Conservation (phyloP, 2,329 filamentous ascomycete species). For the Cladosporium phlei region DNA sequence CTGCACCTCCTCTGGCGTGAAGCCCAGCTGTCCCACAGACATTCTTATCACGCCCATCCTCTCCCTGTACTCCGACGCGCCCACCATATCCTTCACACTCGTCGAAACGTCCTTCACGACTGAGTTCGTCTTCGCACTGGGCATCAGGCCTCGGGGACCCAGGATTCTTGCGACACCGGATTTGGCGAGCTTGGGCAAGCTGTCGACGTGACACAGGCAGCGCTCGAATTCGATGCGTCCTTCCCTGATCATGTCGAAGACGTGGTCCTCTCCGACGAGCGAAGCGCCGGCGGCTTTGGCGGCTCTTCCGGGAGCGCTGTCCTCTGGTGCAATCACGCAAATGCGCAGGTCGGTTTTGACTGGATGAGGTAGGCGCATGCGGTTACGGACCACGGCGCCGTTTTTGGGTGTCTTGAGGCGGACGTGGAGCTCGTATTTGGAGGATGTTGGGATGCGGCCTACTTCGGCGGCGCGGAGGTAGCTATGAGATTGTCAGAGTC, state of each 20-base stretch:
- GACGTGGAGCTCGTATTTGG: constrained; percentile 86
- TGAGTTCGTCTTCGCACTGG: constrained; percentile 79
- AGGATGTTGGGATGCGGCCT: constrained; percentile 64
- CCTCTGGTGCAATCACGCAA: constrained; percentile 84
- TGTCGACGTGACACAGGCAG: constrained; percentile 78
- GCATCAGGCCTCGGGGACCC: constrained; percentile 90
- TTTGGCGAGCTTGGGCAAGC: constrained; percentile 73
- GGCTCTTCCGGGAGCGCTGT: constrained; percentile 66
- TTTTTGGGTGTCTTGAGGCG: constrained; percentile 79
- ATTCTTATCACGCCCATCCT: constrained; percentile 76
- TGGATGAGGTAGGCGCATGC: constrained; percentile 80
- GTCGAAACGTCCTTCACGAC: constrained; percentile 73
- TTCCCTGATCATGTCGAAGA: constrained; percentile 73
- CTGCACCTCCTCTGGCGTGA: constrained; percentile 80
- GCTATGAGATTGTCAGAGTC: constrained; percentile 42
- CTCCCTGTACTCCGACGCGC: constrained; percentile 83
- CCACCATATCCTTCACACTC: constrained; percentile 76
- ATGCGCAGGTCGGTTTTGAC: constrained; percentile 85
- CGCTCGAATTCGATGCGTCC: constrained; percentile 83
- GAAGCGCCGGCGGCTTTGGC: constrained; percentile 75
- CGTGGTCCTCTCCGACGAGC: constrained; percentile 75
- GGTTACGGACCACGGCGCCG: constrained; percentile 80
- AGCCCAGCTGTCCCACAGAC: constrained; percentile 85
- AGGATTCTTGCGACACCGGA: constrained; percentile 74
- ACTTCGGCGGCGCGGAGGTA: constrained; percentile 92